A percentile compares a stretch with the other conserved stretches of the same genome.
Conservation (phyloP, 2,329 filamentous ascomycete species). For the Ophiostoma montium region DNA sequence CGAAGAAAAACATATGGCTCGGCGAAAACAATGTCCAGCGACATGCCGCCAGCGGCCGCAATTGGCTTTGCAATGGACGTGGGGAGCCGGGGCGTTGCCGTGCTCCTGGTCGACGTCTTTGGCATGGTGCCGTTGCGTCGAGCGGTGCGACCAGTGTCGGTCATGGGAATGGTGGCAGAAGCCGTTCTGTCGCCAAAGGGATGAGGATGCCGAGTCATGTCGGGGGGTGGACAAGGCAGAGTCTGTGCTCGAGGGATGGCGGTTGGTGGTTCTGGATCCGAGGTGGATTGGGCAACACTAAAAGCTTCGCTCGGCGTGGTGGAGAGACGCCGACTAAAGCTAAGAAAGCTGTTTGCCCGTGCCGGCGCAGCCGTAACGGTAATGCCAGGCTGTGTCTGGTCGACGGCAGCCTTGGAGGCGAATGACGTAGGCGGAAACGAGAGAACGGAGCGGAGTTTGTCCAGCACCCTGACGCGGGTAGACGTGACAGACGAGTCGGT, state of each 20-base stretch:
- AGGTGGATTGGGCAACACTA: not conserved
- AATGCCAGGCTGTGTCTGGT: not conserved
- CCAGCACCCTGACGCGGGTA: conserved; percentile 13
- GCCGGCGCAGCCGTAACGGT: conserved; percentile 7
- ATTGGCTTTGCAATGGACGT: conserved; percentile 42
- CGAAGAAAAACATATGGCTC: conserved; percentile 71
- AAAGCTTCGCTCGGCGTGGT: not conserved
- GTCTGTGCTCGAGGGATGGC: not conserved
- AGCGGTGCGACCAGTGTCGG: not conserved
- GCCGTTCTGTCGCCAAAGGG: not conserved
- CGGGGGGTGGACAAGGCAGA: not conserved
- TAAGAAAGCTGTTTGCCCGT: conserved; percentile 11
- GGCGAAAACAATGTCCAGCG: conserved; percentile 58
- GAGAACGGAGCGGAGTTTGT: conserved; percentile 20
- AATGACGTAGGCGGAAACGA: not conserved
- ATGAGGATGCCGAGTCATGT: not conserved
- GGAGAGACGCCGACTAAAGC: conserved; percentile 16
- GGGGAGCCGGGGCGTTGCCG: conserved; percentile 16
- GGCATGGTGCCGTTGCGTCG: not conserved
- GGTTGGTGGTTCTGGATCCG: not conserved
- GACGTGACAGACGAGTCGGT: no score
- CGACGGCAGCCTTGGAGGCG: not conserved
- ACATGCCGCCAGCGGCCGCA: conserved; percentile 63
- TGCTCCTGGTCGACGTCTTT: not conserved
- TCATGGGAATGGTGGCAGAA: not conserved